Conservation (phyloP, 805 yeast genomes). For the Saccharomyces eubayanus region DNA sequence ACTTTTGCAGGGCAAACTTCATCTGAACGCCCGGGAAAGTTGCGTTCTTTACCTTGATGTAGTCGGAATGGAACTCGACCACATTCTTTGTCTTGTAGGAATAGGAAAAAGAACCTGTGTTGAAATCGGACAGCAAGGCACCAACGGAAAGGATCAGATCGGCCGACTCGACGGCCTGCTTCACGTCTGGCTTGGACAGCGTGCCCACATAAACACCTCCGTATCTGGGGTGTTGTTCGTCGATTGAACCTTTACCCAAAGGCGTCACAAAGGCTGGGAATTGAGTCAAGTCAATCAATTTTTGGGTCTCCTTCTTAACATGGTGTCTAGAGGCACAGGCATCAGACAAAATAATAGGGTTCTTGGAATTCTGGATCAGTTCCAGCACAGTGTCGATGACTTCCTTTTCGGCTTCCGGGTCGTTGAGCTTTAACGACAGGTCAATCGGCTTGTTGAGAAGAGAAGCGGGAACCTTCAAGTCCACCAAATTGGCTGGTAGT, state of each 20-base stretch:
- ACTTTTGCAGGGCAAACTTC: constrained; percentile 39
- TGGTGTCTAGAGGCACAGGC: constrained; percentile 73
- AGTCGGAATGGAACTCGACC: constrained; percentile 60
- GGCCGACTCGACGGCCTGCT: constrained; percentile 54
- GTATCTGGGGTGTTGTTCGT: constrained; percentile 56
- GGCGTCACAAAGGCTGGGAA: constrained; percentile 77
- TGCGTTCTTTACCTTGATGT: constrained; percentile 53
- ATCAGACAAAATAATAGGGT: constrained; percentile 66
- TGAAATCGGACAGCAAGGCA: constrained; percentile 70
- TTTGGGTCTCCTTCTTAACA: constrained; percentile 45
- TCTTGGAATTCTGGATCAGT: constrained; percentile 43
- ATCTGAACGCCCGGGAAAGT: constrained; percentile 57
- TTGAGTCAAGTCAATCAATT: constrained; percentile 50
- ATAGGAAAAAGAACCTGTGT: constrained; percentile 73
- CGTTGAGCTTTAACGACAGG: constrained; percentile 42
- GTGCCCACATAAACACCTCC: constrained; percentile 77
- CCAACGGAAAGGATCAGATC: constrained; percentile 69
- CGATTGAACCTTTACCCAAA: constrained; percentile 71
- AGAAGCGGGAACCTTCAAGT: constrained; percentile 42
- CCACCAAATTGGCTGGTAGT: constrained; percentile 67
- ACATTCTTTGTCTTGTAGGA: constrained; percentile 56
- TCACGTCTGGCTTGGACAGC: constrained; percentile 57
- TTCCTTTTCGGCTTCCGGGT: constrained; percentile 46
- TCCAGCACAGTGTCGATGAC: constrained; percentile 41
- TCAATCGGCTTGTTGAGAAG: constrained; percentile 51